Base-by-base conservation (phyloP, 331 rosid genomes). In the Spiraea crenata region DNA sequence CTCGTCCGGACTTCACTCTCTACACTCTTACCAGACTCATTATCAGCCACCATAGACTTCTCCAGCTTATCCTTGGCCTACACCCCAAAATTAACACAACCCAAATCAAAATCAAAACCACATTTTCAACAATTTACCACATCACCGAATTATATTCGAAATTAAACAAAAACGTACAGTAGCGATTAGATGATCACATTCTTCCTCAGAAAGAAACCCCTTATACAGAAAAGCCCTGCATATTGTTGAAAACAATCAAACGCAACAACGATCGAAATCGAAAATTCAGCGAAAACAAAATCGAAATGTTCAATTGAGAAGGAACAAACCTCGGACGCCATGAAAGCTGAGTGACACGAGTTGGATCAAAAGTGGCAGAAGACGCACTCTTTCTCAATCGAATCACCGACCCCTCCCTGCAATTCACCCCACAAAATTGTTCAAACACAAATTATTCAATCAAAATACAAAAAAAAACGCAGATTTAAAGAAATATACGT, bases 1-100 rank as follows among this genome's bases (percentile, higher is more conserved):
- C 99, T 95, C 48, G 99, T 95, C 74, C 99, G 90, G 14, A 88
- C 96, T 70, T 84, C 83, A 75, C 99, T 95, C 79, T 15, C 65
- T 69, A 95, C 65, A 77, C 96, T 91, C 86, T 88, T 87, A 31
- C 99, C 99, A 4, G 98, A 95, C 4, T 89, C 96, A 57, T 86
- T 91, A 74, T 95, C 98, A 0, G 99, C 99, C 76, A 95, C 99
- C 99, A 91, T 95, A 6, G 99, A 95, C 80, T 70, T 81, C 80
- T 95, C 98, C 51, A 95, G 86, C 90, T 91, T 91, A 76, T 80
- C 81, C 89, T 79, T 88, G 0, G 99, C 92, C 99, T 95, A 74
- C 65, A 10, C 72, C 65, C 73, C 57, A 50, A 80, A 80, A 76
- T 67, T 73, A 76, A 80, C 46, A 35, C 70, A 68, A 62, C 20